phyloP scores from a whole-genome alignment of 441 rosid species.

The Syzygium syzygioides region DNA sequence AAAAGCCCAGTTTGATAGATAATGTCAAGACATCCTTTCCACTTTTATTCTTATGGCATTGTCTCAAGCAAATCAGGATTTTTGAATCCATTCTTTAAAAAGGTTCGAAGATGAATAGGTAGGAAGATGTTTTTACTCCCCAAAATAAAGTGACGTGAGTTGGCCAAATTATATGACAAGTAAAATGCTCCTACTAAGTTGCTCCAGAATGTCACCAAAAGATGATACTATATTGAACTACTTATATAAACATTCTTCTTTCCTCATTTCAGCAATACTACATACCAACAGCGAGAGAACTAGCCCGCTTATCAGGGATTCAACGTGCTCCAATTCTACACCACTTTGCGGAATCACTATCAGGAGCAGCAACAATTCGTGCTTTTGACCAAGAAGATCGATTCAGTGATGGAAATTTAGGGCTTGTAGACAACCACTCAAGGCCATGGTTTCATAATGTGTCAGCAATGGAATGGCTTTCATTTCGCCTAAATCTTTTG shows the following conservation, averaged over 20 bases:
- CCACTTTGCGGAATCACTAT: conserved; percentile 91
- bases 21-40: no score
- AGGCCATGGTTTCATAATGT: conserved; percentile 95
- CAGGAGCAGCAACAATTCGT: conserved; percentile 91
- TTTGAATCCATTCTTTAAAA: no score
- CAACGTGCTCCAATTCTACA: conserved; percentile 96
- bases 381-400: conserved; percentile 81
- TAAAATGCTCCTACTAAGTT: no score
- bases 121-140: no score
- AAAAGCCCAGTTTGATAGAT: no score
- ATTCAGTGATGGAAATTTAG: conserved; percentile 58
- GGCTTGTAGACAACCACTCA: conserved; percentile 70
- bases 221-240: no score
- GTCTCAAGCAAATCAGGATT: no score
- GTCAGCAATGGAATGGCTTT: conserved; percentile 99
- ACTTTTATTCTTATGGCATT: no score
- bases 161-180: no score
- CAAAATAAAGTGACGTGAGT: no score
- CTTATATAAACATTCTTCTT: not conserved
- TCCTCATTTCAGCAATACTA: conserved; percentile 62
- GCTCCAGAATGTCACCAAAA: no score
- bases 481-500: conserved; percentile 79
- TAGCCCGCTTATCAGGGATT: conserved; percentile 85
- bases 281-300: conserved; percentile 93
- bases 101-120: no score